Evolutionary conservation across 495 filamentous ascomycete genomes (phyloP).

Genomic region (Penicillium chermesinum): DNA sequence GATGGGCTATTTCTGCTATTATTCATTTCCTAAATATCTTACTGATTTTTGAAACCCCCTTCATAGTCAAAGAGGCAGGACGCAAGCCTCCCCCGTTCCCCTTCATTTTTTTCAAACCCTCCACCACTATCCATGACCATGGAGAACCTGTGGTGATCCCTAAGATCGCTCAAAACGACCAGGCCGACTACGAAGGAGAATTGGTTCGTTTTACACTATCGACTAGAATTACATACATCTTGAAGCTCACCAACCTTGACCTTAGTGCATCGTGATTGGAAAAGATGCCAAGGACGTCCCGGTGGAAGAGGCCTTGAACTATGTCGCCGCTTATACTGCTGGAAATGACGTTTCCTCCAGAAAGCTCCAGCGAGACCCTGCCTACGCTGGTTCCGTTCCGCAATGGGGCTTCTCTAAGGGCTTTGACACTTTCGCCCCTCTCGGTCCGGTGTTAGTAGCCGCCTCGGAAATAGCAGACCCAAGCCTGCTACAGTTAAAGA

Average conservation of each 20-base stretch:
- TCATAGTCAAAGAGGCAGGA: slow-evolving; percentile 45
- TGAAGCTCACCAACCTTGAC: no score
- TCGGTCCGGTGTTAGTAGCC: slow-evolving; percentile 49
- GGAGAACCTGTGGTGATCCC: slow-evolving; percentile 39
- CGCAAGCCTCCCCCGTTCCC: slow-evolving; percentile 43
- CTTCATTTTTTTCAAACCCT: slow-evolving; percentile 48
- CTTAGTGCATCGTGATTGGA: slow-evolving; percentile 33
- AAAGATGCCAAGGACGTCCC: slow-evolving; percentile 42
- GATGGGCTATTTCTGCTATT: no score
- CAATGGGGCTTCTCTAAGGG: slow-evolving; percentile 74
- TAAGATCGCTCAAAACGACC: slow-evolving; percentile 43
- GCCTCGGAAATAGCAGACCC: slow-evolving; percentile 43
- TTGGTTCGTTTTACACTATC: slow-evolving; percentile 24
- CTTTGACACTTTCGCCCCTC: slow-evolving; percentile 72
- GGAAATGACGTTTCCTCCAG: slow-evolving; percentile 48
- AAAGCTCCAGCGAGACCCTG: slow-evolving; percentile 40
- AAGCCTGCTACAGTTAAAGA: slow-evolving; percentile 50
- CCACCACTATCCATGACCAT: slow-evolving; percentile 40
- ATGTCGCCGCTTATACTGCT: slow-evolving; percentile 45
- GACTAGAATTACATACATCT: neutral
- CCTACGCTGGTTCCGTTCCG: slow-evolving; percentile 56
- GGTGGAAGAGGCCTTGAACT: slow-evolving; percentile 33
- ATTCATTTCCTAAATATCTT: no score
- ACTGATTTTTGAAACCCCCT: no score
- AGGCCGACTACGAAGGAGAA: slow-evolving; percentile 52